A percentile compares a stretch with the other conserved stretches of the same genome.
Evolutionary conservation across 805 yeast species (phyloP).

Genomic region (Candida xiaguanensis): DNA sequence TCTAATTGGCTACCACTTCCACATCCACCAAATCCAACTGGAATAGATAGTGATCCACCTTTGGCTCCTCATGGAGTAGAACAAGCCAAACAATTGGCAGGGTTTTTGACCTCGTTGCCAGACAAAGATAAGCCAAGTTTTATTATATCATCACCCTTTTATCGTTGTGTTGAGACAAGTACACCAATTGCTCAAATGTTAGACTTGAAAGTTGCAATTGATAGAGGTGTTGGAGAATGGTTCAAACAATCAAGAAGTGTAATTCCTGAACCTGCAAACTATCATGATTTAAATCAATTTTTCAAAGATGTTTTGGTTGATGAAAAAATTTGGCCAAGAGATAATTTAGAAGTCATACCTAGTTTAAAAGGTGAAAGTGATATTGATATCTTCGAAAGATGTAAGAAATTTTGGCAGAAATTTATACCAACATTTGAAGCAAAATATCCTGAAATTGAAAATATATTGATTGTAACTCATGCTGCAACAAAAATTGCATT

Average conservation of each 20-base stretch:
- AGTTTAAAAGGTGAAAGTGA: slow-evolving; percentile 69
- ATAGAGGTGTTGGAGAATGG: slow-evolving; percentile 92
- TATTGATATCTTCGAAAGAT: slow-evolving; percentile 63
- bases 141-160: slow-evolving; percentile 80
- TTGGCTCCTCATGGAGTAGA: slow-evolving; percentile 83
- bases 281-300: slow-evolving; percentile 43
- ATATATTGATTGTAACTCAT: slow-evolving; percentile 77
- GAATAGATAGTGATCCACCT: slow-evolving; percentile 85
- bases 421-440: slow-evolving; percentile 58
- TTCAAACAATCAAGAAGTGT: slow-evolving; percentile 64
- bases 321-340: slow-evolving; percentile 33
- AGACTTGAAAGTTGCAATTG: slow-evolving; percentile 59
- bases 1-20: slow-evolving; percentile 80
- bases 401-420: slow-evolving; percentile 47
- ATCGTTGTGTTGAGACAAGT: slow-evolving; percentile 82
- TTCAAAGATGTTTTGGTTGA: slow-evolving; percentile 45
- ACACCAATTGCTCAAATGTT: slow-evolving; percentile 62
- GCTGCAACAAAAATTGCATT: slow-evolving; percentile 91
- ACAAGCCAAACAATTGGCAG: slow-evolving; percentile 80
- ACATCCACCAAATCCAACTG: slow-evolving; percentile 79
- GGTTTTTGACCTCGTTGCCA: slow-evolving; percentile 43
- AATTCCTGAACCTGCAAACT: slow-evolving; percentile 67
- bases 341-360: slow-evolving; percentile 62
- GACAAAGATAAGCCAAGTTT: slow-evolving; percentile 60
- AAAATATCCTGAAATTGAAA: slow-evolving; percentile 55